phyloP scores from a whole-genome alignment of 495 filamentous ascomycete genomes.

The Podospora pseudoanserina region DNA sequence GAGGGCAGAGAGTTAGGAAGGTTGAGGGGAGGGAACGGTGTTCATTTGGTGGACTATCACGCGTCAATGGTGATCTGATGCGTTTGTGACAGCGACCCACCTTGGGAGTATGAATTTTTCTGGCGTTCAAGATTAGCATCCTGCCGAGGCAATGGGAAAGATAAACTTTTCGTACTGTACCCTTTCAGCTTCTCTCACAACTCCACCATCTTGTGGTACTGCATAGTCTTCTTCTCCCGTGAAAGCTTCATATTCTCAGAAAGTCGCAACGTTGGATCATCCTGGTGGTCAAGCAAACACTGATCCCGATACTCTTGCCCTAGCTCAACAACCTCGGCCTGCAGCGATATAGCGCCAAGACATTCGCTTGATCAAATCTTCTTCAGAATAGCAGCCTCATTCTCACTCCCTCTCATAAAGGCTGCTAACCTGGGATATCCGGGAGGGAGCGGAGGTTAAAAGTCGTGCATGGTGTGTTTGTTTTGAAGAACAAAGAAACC shows the following conservation, averaged over 20 bases:
- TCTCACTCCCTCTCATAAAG: background rate
- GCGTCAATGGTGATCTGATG: too few species aligned
- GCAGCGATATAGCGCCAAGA: conserved; percentile 3
- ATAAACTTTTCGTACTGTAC: background rate
- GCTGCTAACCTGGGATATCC: background rate
- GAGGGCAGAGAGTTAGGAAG: background rate
- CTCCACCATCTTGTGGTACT: background rate
- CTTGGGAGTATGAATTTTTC: background rate
- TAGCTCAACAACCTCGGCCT: background rate
- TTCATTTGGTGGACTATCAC: background rate
- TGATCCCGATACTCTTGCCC: background rate
- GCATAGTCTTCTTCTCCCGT: background rate
- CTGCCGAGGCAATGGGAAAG: too few species aligned
- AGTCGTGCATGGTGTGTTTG: too few species aligned
- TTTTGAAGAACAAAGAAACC: too few species aligned
- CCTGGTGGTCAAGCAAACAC: background rate
- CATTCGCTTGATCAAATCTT: background rate
- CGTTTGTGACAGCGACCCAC: background rate
- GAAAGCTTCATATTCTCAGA: background rate
- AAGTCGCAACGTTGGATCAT: background rate
- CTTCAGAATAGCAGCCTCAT: background rate
- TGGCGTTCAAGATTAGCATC: background rate
- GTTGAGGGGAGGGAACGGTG: background rate
- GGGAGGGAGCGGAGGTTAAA: background rate
- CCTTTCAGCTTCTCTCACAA: background rate